Percentiles rank a stretch among this genome's conserved stretches.
Evolutionary conservation across 768 basidiomycete species (phyloP).

Genomic region (Mycena venus): DNA sequence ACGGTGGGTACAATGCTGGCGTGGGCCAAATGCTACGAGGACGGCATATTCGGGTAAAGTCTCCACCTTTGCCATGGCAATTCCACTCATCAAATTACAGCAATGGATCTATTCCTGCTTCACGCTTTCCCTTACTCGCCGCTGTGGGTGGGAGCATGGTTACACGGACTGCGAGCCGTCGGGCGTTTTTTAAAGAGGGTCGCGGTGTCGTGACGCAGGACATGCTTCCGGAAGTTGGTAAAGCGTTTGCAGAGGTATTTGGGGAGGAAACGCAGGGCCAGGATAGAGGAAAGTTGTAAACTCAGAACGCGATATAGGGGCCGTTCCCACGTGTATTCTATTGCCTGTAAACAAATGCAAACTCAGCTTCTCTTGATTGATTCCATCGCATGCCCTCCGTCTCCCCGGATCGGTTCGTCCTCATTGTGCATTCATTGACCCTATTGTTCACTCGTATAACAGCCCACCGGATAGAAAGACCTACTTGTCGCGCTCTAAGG

Average conservation of each 20-base stretch:
- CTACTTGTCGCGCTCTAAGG: slow-evolving; percentile 31
- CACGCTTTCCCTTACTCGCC: slow-evolving; percentile 84
- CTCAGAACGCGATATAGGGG: not conserved
- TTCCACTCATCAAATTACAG: slow-evolving; percentile 46
- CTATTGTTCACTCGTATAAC: not conserved
- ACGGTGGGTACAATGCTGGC: slow-evolving; percentile 90
- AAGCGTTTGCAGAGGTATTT: slow-evolving; percentile 82
- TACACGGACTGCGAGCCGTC: slow-evolving; percentile 85
- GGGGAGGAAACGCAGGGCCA: slow-evolving; percentile 61
- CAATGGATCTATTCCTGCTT: slow-evolving; percentile 66
- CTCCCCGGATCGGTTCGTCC: slow-evolving; percentile 6
- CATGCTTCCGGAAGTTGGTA: slow-evolving; percentile 75
- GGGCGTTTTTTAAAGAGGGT: slow-evolving; percentile 82
- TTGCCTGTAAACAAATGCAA: not conserved
- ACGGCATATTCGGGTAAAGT: slow-evolving; percentile 82
- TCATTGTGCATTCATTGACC: not conserved
- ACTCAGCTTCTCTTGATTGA: not conserved
- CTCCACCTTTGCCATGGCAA: not conserved
- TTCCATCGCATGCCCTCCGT: slow-evolving; percentile 3
- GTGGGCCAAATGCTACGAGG: slow-evolving; percentile 95
- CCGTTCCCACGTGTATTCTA: not conserved
- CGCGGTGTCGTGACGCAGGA: slow-evolving; percentile 88
- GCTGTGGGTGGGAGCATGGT: slow-evolving; percentile 91
- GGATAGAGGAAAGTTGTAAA: slow-evolving; percentile 54
- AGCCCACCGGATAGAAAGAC: slow-evolving; percentile 26